Evolutionary conservation across 345 rosid genomes (phyloP), one percentile per base, ranked within the genome.

Genomic region (Rhizophora apiculata): DNA sequence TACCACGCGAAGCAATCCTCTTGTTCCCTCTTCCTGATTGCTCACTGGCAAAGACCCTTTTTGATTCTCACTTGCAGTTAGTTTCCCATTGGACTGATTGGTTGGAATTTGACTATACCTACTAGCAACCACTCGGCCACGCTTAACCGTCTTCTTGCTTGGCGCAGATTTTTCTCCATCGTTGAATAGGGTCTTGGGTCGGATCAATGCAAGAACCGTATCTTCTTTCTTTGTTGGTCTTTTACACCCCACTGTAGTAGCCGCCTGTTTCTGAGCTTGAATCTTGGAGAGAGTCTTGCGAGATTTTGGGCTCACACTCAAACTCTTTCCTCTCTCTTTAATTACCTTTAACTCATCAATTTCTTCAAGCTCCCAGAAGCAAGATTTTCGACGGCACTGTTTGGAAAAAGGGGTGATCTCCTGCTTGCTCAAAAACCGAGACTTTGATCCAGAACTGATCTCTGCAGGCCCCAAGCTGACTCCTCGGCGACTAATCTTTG

Each of bases 401-500:
- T 81, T 82, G 6, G 96, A 82, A 65, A 83, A 74, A 3, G 96
- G 92, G 65, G 55, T 58, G n/a, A 81, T 76, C 60, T 81, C 89
- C 10, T 79, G 77, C 75, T 79, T 89, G 10, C 72, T 74, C 3
- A 72, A 34, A 29, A 81, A 80, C 73, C 84, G 73, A 26, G 85
- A 60, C 56, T 79, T 85, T 29, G 73, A 58, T 0, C 84, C 86
- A 8, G 86, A 79, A 68, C 69, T 79, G 15, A 95, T 90, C 86
- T 95, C 98, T 20, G 81, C 76, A 5, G 99, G 99, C 43, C 97
- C 93, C 61, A 95, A 60, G 74, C 99, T 95, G 29, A 90, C 77
- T 4, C 98, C 99, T 79, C 97, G 83, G 4, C 96, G 82, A 5
- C 66, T 82, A 46, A 77, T 7, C 69, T 73, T 87, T 8, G 83